Evolutionary conservation across 176 grass and related monocot genomes (phyloP), one percentile per base, ranked within the genome.

Genomic region (Lolium perenne): DNA sequence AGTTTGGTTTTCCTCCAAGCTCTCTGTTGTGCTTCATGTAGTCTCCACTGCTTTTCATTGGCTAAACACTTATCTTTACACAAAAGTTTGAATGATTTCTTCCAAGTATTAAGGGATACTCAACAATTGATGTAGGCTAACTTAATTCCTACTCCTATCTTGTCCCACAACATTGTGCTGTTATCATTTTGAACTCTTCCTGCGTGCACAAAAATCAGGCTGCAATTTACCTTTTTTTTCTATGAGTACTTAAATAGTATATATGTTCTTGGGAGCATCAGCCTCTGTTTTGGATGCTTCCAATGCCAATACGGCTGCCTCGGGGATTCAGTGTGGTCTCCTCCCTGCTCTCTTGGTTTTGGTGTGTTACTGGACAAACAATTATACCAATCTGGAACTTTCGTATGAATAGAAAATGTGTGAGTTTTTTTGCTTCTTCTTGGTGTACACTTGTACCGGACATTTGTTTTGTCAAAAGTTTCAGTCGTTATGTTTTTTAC

Each of bases 271-370:
- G 65, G 65, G 66, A 59, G 38, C 38, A 54, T 71, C 40, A 38
- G 18, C 64, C 63, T 49, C 75, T 86, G 51, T 79, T 71, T 86
- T 47, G 65, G 76, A 80, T 60, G 25, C 65, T 79, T 79, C 50
- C 63, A 79, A 71, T 32, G 76, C 65, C 76, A 51, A 62, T 50
- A 62, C 40, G 63, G 51, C 54, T 17, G 50, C 64, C 61, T 79
- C 25, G 65, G 11, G 51, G 49, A 57, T 56, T 32, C 56, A 62
- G 26, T 61, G 55, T 79, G 75, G 71, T 65, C 71, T 41, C 14
- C 60, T 8, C 46, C 60, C 47, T 16, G 45, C 29, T n/a, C 62
- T 50, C 41, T 73, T 23, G 65, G 65, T 61, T 80, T 61, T 23
- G 40, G 41, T 23, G 84, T 71, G 48, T 12, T 14, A 16, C 35